phyloP scores from a whole-genome alignment of 1,284 basidiomycete genomes.

The Termitomyces sp. region DNA sequence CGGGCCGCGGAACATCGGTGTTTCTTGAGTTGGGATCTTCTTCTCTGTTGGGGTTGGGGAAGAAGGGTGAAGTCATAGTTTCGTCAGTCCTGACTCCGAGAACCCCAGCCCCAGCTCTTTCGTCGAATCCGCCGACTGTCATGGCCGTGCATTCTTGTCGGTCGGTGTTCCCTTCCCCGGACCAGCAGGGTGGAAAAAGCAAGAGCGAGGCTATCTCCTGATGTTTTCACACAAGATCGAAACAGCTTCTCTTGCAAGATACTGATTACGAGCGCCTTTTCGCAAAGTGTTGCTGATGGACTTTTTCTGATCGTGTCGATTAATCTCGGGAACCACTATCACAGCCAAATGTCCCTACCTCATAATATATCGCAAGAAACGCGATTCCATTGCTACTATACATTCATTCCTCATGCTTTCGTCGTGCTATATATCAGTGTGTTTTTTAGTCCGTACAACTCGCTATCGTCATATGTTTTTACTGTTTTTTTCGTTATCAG shows the following conservation, averaged over 20 bases:
- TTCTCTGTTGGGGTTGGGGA: too few species aligned
- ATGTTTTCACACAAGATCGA: not conserved
- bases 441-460: not conserved
- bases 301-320: not conserved
- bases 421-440: not conserved
- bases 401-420: not conserved
- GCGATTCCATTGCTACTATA: not conserved
- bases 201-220: not conserved
- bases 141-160: not conserved
- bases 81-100: not conserved
- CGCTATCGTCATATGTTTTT: not conserved
- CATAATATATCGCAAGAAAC: not conserved
- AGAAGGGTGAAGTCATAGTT: not conserved
- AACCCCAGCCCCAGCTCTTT: not conserved
- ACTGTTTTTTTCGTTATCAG: not conserved
- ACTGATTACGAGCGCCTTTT: not conserved
- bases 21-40: conserved; percentile 1
- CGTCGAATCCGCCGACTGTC: not conserved
- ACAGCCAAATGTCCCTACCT: not conserved
- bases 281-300: not conserved
- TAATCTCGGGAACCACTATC: too few species aligned
- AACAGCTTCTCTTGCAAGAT: not conserved
- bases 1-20: conserved; percentile 10
- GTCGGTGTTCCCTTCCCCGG: not conserved
- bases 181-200: not conserved